phyloP scores from a whole-genome alignment of 2,329 filamentous ascomycete species.

The Dactylonectria macrodidyma region DNA sequence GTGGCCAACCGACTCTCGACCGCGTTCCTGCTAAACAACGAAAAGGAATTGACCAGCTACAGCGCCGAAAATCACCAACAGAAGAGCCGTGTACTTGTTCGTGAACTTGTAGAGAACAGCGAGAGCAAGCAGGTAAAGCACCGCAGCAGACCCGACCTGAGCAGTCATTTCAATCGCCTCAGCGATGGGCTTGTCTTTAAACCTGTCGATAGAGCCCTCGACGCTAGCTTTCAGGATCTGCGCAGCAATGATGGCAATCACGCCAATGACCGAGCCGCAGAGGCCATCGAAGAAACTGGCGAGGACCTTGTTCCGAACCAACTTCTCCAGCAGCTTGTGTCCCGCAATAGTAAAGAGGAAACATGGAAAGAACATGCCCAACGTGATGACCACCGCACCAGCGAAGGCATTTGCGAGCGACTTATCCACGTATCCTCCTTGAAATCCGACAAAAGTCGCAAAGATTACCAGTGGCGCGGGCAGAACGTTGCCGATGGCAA shows the following conservation, averaged over 20 bases:
- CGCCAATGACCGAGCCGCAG: constrained; percentile 26
- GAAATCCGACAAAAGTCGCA: constrained; percentile 18
- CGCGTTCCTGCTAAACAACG: neutral
- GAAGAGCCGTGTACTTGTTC: neutral
- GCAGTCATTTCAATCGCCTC: constrained; percentile 14
- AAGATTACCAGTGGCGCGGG: constrained; percentile 26
- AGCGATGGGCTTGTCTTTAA: constrained; percentile 17
- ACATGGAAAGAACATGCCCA: constrained; percentile 21
- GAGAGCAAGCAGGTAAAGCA: constrained; percentile 11
- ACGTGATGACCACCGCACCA: constrained; percentile 23
- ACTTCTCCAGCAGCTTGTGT: neutral
- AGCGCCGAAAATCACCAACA: too few relatives aligned
- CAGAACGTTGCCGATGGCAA: constrained; percentile 29
- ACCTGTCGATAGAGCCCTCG: constrained; percentile 16
- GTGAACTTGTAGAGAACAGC: neutral
- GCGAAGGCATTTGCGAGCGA: constrained; percentile 25
- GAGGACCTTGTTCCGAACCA: constrained; percentile 19
- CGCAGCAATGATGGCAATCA: constrained; percentile 19
- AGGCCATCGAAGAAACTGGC: constrained; percentile 29
- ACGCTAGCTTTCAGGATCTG: constrained; percentile 23
- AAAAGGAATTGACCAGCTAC: too few relatives aligned
- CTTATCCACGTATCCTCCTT: constrained; percentile 23
- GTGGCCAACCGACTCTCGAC: neutral
- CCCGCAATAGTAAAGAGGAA: neutral
- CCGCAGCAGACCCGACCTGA: constrained; percentile 27